A percentile compares a stretch with the other conserved stretches of the same genome.
phyloP scores from a whole-genome alignment of 208 protist species.

The Tritrichomonas musculus region DNA sequence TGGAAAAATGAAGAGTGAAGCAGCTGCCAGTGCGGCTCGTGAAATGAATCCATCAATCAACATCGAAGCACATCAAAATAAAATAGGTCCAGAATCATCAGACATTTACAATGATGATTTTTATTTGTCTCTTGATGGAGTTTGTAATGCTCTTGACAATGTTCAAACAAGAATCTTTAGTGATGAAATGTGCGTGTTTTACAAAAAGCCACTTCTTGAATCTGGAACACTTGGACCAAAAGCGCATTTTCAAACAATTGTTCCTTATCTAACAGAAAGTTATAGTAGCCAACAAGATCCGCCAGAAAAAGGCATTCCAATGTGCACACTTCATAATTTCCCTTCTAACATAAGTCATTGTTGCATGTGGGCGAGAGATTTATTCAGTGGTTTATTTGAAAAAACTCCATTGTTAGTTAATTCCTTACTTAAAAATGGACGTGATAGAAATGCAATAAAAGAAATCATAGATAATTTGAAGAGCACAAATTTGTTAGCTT shows the following conservation, averaged over 20 bases:
- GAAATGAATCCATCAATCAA: conserved; percentile 79
- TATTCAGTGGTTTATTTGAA: conserved; percentile 6
- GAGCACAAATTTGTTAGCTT: neutral
- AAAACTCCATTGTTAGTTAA: neutral
- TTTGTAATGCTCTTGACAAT: conserved; percentile 99
- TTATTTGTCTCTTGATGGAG: conserved; percentile 73
- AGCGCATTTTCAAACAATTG: conserved; percentile 69
- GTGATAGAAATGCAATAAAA: no score
- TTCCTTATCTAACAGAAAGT: neutral
- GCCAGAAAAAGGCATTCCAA: conserved; percentile 92
- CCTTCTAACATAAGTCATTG: conserved; percentile 68
- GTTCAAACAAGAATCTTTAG: conserved; percentile 59
- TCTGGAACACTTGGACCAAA: conserved; percentile 97
- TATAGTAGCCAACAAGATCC: conserved; percentile 66
- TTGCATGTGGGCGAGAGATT: neutral
- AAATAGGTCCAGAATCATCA: conserved; percentile 86
- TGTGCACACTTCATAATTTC: conserved; percentile 99
- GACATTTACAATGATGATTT: conserved; percentile 80
- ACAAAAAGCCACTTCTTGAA: conserved; percentile 93
- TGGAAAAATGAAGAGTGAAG: conserved; percentile 77
- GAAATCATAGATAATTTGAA: neutral
- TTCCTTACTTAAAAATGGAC: neutral
- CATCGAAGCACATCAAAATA: conserved; percentile 41
- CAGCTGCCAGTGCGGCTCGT: conserved; percentile 72
- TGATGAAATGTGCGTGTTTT: conserved; percentile 68